Percentiles rank a stretch among this genome's conserved stretches.
Evolutionary conservation across 441 rosid species (phyloP).

Genomic region (Francoa sonchifolia): DNA sequence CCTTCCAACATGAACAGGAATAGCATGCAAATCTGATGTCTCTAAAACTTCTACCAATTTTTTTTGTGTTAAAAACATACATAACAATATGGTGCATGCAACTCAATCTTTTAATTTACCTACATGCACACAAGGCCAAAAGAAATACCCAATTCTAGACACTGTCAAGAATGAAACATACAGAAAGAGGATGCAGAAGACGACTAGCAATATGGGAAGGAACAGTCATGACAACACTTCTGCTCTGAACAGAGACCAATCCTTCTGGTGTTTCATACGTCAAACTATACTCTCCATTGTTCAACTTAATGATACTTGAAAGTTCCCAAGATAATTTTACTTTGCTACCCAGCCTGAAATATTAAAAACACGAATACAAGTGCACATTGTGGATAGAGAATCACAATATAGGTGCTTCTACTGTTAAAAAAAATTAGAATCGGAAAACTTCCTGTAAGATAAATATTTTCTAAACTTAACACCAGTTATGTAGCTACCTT

Average conservation of each 20-base stretch:
- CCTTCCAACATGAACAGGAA: too few relatives aligned
- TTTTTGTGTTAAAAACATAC: too few relatives aligned
- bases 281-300: constrained; percentile 45
- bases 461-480: constrained; percentile 4
- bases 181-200: constrained; percentile 66
- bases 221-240: constrained; percentile 69
- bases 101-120: too few relatives aligned
- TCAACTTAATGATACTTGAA: constrained; percentile 43
- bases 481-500: constrained; percentile 53
- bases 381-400: constrained; percentile 1
- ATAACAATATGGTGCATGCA: too few relatives aligned
- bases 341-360: constrained; percentile 60
- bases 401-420: constrained; percentile 1
- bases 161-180: constrained; percentile 27
- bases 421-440: constrained; percentile 1
- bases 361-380: constrained; percentile 4
- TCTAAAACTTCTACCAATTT: too few relatives aligned
- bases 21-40: too few relatives aligned
- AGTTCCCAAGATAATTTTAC: constrained; percentile 81
- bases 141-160: not conserved
- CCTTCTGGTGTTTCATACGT: constrained; percentile 86
- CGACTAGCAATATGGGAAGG: constrained; percentile 73
- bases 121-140: too few relatives aligned
- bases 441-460: not conserved
- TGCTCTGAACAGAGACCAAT: constrained; percentile 50